Evolutionary conservation across 1,284 basidiomycete genomes (phyloP), one percentile per base, ranked within the genome.

Genomic region (Irpex sp.): DNA sequence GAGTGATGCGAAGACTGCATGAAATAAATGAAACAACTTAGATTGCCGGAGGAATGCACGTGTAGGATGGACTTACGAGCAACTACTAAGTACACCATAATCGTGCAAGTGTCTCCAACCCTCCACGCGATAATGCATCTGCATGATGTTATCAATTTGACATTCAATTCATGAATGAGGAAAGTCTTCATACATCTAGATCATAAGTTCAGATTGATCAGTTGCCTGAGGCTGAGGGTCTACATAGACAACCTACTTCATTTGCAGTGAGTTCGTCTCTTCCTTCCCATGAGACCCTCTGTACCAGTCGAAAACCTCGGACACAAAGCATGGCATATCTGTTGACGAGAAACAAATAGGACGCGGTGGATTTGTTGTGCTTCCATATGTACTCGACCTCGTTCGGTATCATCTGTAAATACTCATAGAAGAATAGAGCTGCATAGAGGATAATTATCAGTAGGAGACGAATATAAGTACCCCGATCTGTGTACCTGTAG

Each of bases 301-400:
- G 40, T 44, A 44, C 40, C 40, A 44, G 40, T 4, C 40, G 8
- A 44, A 44, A 44, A 11, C 40, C 40, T 44, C 40, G 40, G 15
- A 44, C 40, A 15, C 40, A 44, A 11, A 44, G 15, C 8, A 44
- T 19, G 3, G 3, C n/a, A 7, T 61, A 61, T 34, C 60, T 31
- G 54, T 61, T 61, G 5, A 61, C 11, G 11, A 57, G 4, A 47
- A 61, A 61, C 11, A 61, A 5, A 31, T 19, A 31, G n/a, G 54
- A 26, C 8, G 60, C 60, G 8, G 19, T 40, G 31, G 52, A 44
- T 11, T 9, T 26, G 31, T 34, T 57, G n/a, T 26, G n/a, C 5
- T 31, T 61, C 54, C 60, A 57, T 26, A 57, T 56, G 9, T 56
- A 49, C 11, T 57, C 15, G 15, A 61, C 60, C 19, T 61, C 60